A percentile compares a stretch with the other conserved stretches of the same genome.
These are phyloP conservation scores for Trichoderma reesei DNA, from an alignment of 495 filamentous ascomycete genomes.

Conservation along the genomic window DNA sequence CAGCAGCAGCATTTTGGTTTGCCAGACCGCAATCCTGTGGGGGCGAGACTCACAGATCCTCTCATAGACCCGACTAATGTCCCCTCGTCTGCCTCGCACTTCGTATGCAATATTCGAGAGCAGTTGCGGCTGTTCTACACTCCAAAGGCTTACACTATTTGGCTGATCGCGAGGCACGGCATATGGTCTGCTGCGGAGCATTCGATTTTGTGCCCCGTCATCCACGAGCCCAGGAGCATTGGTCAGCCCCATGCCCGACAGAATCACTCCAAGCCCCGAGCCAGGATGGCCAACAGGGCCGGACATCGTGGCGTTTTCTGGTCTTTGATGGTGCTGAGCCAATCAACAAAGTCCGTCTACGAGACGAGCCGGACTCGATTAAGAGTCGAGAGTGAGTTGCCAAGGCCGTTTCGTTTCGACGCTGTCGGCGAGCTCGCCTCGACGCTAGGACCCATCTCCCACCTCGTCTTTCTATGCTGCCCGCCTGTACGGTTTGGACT, in stretches of 20 bases:
- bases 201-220: not conserved
- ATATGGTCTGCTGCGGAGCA: not conserved
- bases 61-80: not conserved
- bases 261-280: not conserved
- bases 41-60: not conserved
- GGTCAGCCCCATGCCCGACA: too few species aligned
- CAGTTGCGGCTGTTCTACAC: not conserved
- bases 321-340: not conserved
- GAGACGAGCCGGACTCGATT: not conserved
- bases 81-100: too few species aligned
- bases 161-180: not conserved
- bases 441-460: not conserved
- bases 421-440: not conserved
- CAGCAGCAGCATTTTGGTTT: not conserved
- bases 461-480: not conserved
- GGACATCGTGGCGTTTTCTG: not conserved
- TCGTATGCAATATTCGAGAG: too few species aligned
- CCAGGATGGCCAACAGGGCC: not conserved
- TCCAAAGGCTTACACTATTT: not conserved
- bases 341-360: not conserved
- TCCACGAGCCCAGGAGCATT: not conserved
- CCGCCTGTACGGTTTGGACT: not conserved
- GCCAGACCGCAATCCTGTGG: not conserved
- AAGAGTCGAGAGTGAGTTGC: not conserved
- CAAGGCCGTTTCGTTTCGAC: not conserved